A percentile compares a stretch with the other conserved stretches of the same genome.
Evolutionary conservation across 2,329 filamentous ascomycete genomes (phyloP).

Genomic region (Hypoxylon sp.): DNA sequence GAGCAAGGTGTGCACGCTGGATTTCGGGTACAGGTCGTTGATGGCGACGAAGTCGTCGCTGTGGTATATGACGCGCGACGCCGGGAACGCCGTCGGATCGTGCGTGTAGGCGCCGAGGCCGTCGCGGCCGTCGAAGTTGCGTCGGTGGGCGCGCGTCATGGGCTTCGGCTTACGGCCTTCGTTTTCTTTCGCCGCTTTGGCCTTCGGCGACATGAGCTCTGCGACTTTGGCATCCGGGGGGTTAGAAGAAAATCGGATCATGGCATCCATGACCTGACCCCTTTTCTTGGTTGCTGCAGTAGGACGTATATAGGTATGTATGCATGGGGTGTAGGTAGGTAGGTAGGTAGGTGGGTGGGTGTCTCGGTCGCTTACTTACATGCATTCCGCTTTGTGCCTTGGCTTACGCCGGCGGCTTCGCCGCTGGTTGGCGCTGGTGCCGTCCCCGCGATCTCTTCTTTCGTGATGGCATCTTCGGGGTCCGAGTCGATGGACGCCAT

Average conservation of each 20-base stretch:
- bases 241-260: too few species aligned
- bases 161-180: conserved; percentile 29
- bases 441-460: conserved; percentile 51
- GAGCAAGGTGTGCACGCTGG: conserved; percentile 85
- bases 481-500: conserved; percentile 41
- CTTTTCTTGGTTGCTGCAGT: too few species aligned
- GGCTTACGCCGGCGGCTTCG: conserved; percentile 29
- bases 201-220: conserved; percentile 63
- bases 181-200: conserved; percentile 47
- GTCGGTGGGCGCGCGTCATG: conserved; percentile 29
- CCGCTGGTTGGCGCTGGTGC: conserved; percentile 42
- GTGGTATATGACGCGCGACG: conserved; percentile 69
- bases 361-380: conserved; percentile 46
- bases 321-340: not conserved
- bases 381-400: conserved; percentile 49
- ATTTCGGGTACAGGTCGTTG: conserved; percentile 86
- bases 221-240: conserved; percentile 50
- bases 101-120: conserved; percentile 73
- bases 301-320: not conserved
- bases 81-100: conserved; percentile 67
- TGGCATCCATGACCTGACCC: too few species aligned
- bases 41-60: conserved; percentile 78
- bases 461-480: conserved; percentile 51
- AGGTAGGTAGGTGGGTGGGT: not conserved
- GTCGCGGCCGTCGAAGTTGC: conserved; percentile 58